Conservation (phyloP, 2,329 filamentous ascomycete species). For the Lecanoromycetidae sp. region DNA sequence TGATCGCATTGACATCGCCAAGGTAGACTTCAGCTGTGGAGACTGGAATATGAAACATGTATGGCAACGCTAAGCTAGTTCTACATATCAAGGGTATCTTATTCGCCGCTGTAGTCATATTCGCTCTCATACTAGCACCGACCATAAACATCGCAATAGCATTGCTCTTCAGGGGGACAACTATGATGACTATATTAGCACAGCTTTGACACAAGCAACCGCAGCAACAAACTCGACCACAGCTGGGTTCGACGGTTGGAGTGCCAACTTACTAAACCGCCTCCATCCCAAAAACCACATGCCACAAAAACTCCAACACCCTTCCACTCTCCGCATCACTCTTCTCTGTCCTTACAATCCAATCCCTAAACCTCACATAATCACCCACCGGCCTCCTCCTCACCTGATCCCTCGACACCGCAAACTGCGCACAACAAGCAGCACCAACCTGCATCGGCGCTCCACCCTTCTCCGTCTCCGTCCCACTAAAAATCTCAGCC, state of each 20-base stretch:
- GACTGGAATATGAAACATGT: no score
- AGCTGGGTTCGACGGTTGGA: not conserved
- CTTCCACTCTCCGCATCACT: constrained; percentile 46
- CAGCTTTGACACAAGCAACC: not conserved
- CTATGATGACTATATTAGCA: constrained; percentile 2
- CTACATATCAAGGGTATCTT: no score
- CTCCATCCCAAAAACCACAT: constrained; percentile 40
- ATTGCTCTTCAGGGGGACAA: constrained; percentile 14
- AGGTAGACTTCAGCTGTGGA: no score
- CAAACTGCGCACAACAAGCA: constrained; percentile 56
- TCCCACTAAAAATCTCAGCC: constrained; percentile 29
- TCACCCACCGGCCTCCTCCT: constrained; percentile 37
- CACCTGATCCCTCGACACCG: constrained; percentile 44
- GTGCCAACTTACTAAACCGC: constrained; percentile 29
- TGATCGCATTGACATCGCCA: no score
- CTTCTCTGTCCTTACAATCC: constrained; percentile 46
- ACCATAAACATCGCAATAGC: constrained; percentile 15
- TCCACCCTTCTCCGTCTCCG: constrained; percentile 26
- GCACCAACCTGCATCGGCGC: constrained; percentile 42
- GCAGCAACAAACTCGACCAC: not conserved
- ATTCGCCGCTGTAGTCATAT: no score
- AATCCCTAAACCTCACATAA: constrained; percentile 46
- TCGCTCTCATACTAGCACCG: constrained; percentile 2
- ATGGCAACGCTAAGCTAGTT: no score
- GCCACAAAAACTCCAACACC: constrained; percentile 55